phyloP scores from a whole-genome alignment of 805 yeast species.

The Hanseniaspora guilliermondii region DNA sequence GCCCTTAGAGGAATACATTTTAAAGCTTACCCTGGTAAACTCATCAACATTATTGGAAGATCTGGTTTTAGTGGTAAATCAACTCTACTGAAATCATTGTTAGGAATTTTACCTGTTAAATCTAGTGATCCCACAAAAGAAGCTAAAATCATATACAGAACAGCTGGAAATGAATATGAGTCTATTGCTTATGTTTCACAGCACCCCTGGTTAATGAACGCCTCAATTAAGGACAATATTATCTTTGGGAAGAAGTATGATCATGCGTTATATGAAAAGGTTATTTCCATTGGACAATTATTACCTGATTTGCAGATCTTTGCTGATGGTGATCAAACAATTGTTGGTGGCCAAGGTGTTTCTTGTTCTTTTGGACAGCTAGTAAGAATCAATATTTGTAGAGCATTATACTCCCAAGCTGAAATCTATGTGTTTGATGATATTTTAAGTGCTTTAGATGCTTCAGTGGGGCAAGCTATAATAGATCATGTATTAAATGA shows the following conservation, averaged over 20 bases:
- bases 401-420: slow-evolving; percentile 52
- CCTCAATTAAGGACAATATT: slow-evolving; percentile 39
- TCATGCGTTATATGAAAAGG: slow-evolving; percentile 30
- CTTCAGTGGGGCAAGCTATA: slow-evolving; percentile 50
- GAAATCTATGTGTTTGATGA: slow-evolving; percentile 54
- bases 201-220: slow-evolving; percentile 42
- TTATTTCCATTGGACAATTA: slow-evolving; percentile 39
- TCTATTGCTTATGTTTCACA: slow-evolving; percentile 51
- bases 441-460: slow-evolving; percentile 60
- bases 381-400: slow-evolving; percentile 51
- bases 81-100: slow-evolving; percentile 39
- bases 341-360: slow-evolving; percentile 51
- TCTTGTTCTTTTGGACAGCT: slow-evolving; percentile 53
- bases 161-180: slow-evolving; percentile 16
- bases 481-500: slow-evolving; percentile 41
- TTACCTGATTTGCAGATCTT: slow-evolving; percentile 35
- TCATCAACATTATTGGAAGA: slow-evolving; percentile 51
- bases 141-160: slow-evolving; percentile 24
- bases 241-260: slow-evolving; percentile 39
- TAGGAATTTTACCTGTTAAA: slow-evolving; percentile 39
- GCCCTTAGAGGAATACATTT: slow-evolving; percentile 41
- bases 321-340: slow-evolving; percentile 42
- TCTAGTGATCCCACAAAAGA: slow-evolving; percentile 12
- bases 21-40: slow-evolving; percentile 37
- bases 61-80: slow-evolving; percentile 61